phyloP scores from a whole-genome alignment of 768 basidiomycete genomes.

The Termitomyces sp. region DNA sequence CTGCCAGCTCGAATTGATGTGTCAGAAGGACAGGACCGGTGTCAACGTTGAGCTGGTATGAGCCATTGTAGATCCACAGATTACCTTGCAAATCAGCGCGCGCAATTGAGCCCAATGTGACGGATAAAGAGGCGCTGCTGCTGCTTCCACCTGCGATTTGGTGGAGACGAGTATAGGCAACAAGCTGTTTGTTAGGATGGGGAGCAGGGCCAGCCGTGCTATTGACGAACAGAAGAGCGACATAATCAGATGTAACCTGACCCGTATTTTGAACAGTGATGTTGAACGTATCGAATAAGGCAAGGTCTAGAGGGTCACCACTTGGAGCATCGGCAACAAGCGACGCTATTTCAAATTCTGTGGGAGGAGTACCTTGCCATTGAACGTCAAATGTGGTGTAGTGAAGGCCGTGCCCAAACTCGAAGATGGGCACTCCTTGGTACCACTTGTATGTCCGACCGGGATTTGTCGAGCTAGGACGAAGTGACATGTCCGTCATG shows the following conservation, averaged over 20 bases:
- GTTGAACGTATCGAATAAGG: slow-evolving; percentile 43
- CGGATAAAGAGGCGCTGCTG: slow-evolving; percentile 27
- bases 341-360: slow-evolving; percentile 34
- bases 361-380: slow-evolving; percentile 31
- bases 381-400: slow-evolving; percentile 43
- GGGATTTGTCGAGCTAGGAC: slow-evolving; percentile 41
- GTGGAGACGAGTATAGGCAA: slow-evolving; percentile 40
- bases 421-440: slow-evolving; percentile 43
- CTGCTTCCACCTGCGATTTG: slow-evolving; percentile 21
- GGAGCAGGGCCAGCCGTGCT: slow-evolving; percentile 45
- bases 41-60: slow-evolving; percentile 39
- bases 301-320: slow-evolving; percentile 32
- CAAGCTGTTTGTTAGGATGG: slow-evolving; percentile 46
- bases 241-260: slow-evolving; percentile 45
- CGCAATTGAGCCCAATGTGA: slow-evolving; percentile 45
- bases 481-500: slow-evolving; percentile 57
- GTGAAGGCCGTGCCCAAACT: slow-evolving; percentile 51
- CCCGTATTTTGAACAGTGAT: slow-evolving; percentile 47
- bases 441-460: slow-evolving; percentile 60
- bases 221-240: slow-evolving; percentile 47
- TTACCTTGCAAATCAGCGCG: slow-evolving; percentile 42
- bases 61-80: slow-evolving; percentile 39
- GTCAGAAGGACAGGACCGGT: slow-evolving; percentile 31
- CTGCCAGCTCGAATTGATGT: slow-evolving; percentile 39
- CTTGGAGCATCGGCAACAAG: slow-evolving; percentile 26